phyloP scores from a whole-genome alignment of 2,329 filamentous ascomycete species.

The Geosmithia putterillii region DNA sequence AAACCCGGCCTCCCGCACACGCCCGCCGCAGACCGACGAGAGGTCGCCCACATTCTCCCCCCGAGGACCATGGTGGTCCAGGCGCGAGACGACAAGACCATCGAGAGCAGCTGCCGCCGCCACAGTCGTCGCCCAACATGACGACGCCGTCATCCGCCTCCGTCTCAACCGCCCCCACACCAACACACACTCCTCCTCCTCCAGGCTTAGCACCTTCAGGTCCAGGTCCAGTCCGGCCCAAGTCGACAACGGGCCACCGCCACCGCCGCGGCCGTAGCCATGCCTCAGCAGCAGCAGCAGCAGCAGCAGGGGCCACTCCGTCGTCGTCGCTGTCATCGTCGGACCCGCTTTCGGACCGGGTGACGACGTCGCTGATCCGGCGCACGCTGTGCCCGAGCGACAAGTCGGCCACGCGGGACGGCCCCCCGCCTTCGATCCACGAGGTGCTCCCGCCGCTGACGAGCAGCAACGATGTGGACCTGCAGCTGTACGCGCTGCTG shows the following conservation, averaged over 20 bases:
- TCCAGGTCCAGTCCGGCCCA: constrained; percentile 5
- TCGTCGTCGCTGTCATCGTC: not conserved
- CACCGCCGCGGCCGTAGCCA: constrained; percentile 3
- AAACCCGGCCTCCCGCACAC: no score
- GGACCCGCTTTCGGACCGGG: constrained; percentile 59
- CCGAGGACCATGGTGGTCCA: not conserved
- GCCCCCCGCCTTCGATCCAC: constrained; percentile 45
- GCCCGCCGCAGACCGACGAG: not conserved
- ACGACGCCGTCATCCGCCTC: no score
- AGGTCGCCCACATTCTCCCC: not conserved
- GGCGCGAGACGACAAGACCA: not conserved
- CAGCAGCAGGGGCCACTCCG: not conserved
- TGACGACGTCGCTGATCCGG: constrained; percentile 71
- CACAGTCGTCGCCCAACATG: no score
- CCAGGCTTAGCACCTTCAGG: not conserved
- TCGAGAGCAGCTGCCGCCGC: not conserved
- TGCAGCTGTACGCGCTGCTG: constrained; percentile 86
- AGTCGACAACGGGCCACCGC: constrained; percentile 3
- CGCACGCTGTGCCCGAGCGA: constrained; percentile 61
- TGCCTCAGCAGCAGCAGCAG: not conserved
- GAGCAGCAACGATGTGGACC: constrained; percentile 85
- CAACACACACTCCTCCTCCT: no score
- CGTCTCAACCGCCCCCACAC: no score
- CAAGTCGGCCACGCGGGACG: constrained; percentile 35
- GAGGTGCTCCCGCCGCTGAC: constrained; percentile 82